phyloP scores from a whole-genome alignment of 371 early-diverging fungal species.

The Capillidium heterosporum region DNA sequence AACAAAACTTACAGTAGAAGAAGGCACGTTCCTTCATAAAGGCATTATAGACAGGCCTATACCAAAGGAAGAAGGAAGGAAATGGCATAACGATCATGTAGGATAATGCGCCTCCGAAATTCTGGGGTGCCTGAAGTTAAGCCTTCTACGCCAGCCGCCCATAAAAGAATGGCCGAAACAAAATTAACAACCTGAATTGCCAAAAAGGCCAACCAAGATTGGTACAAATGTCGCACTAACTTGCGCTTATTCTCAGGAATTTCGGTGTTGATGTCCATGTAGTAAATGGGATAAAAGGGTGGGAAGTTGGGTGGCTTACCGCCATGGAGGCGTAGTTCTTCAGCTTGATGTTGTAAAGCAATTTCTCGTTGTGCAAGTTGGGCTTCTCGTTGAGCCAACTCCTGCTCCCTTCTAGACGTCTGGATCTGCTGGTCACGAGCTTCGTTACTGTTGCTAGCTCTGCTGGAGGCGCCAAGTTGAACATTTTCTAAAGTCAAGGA shows the following conservation, averaged over 20 bases:
- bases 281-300: slow-evolving; percentile 64
- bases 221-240: slow-evolving; percentile 43
- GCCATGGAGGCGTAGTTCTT: slow-evolving; percentile 14
- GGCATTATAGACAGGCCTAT: slow-evolving; percentile 75
- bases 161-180: neutral
- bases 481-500: neutral
- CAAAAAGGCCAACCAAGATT: slow-evolving; percentile 58
- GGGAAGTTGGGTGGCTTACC: slow-evolving; percentile 66
- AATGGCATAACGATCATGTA: slow-evolving; percentile 58
- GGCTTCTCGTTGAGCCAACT: slow-evolving; percentile 15
- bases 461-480: neutral
- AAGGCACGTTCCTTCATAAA: slow-evolving; percentile 73
- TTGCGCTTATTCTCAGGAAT: slow-evolving; percentile 46
- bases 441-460: no score
- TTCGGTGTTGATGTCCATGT: slow-evolving; percentile 53
- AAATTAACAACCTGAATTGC: slow-evolving; percentile 17
- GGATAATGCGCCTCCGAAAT: slow-evolving; percentile 57
- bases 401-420: slow-evolving; percentile 4
- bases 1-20: slow-evolving; percentile 46
- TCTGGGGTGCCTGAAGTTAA: slow-evolving; percentile 46
- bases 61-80: slow-evolving; percentile 73
- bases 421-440: neutral
- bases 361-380: slow-evolving; percentile 15
- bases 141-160: slow-evolving; percentile 35
- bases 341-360: slow-evolving; percentile 14